Conservation (phyloP, 345 rosid species). For the Eucalyptus cladocalyx region DNA sequence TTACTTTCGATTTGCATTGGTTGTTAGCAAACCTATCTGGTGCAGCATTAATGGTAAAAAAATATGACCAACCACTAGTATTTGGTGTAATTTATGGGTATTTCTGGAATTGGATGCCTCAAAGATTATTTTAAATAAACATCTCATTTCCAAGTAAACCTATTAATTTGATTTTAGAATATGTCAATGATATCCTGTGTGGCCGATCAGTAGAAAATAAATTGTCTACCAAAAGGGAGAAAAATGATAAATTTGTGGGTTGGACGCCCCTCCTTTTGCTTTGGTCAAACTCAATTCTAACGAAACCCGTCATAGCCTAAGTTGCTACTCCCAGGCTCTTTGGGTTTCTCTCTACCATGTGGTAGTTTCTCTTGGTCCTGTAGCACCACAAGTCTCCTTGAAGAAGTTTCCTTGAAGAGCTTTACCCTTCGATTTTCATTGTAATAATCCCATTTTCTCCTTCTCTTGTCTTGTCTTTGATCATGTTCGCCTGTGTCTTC, state of each 20-base stretch:
- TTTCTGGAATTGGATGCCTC: neutral
- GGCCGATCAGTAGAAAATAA: neutral
- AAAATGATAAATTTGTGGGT: neutral
- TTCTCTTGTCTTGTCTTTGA: too few relatives aligned
- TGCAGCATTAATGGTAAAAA: neutral
- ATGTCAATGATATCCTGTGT: neutral
- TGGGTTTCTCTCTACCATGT: too few relatives aligned
- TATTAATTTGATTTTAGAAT: too few relatives aligned
- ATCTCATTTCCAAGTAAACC: neutral
- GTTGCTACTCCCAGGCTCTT: too few relatives aligned
- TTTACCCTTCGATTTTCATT: too few relatives aligned
- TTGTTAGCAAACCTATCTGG: neutral
- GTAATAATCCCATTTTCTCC: too few relatives aligned
- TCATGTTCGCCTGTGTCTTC: accelerated
- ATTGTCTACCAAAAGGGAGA: neutral
- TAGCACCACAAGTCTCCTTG: too few relatives aligned
- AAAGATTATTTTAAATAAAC: too few relatives aligned
- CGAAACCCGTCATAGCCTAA: too few relatives aligned
- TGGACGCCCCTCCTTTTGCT: neutral
- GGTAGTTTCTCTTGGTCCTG: too few relatives aligned
- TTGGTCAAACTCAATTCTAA: neutral
- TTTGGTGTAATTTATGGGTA: neutral
- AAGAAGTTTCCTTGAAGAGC: too few relatives aligned
- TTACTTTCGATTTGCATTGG: neutral
- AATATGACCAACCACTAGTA: neutral